Conservation (phyloP, 805 yeast species). For the Isabelozyma pseudorhagii region DNA sequence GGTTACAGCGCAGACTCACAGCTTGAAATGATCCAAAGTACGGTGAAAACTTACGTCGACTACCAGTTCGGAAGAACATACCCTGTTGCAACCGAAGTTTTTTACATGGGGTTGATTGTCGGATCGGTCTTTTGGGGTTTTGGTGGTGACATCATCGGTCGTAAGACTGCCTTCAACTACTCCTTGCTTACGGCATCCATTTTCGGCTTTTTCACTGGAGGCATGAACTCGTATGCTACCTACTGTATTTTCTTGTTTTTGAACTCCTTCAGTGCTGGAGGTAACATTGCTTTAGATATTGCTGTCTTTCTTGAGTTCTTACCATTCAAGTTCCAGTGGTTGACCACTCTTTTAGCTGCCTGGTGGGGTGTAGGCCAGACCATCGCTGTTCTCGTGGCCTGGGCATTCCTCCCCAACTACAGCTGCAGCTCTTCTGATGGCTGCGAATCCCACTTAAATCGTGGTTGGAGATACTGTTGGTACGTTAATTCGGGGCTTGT, state of each 20-base stretch:
- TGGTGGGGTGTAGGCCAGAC: conserved; percentile 67
- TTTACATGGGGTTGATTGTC: conserved; percentile 22
- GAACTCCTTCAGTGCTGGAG: conserved; percentile 23
- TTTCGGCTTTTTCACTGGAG: conserved; percentile 23
- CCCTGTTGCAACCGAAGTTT: conserved; percentile 43
- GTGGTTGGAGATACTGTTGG: conserved; percentile 61
- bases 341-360: conserved; percentile 36
- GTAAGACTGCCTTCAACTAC: conserved; percentile 9
- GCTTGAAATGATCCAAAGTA: conserved; percentile 44
- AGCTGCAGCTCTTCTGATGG: conserved; percentile 18
- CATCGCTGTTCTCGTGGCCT: conserved; percentile 47
- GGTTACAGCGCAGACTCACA: conserved; percentile 57
- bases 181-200: conserved; percentile 20
- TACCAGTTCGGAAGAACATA: conserved; percentile 42
- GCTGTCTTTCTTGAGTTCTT: conserved; percentile 24
- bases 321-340: conserved; percentile 21
- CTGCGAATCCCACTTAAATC: conserved; percentile 46
- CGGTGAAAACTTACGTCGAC: conserved; percentile 45
- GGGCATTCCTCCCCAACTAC: conserved; percentile 53
- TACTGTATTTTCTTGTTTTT: conserved; percentile 21
- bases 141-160: conserved; percentile 8
- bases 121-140: conserved; percentile 10
- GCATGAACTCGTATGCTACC: conserved; percentile 20
- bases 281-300: conserved; percentile 28
- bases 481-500: conserved; percentile 51